phyloP scores from a whole-genome alignment of 306 rosid species.

The Castanea sativa region DNA sequence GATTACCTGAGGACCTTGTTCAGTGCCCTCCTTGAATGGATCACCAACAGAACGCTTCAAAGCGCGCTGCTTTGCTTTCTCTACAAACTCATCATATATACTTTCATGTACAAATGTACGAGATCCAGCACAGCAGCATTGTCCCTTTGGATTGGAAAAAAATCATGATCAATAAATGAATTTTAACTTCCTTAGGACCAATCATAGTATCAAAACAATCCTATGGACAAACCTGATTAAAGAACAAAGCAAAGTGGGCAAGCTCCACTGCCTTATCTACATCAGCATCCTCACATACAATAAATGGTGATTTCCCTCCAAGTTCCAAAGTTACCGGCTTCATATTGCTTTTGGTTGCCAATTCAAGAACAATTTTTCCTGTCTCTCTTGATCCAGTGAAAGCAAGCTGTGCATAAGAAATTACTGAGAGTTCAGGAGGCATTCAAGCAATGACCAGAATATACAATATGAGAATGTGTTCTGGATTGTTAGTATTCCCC shows the following conservation, averaged over 20 bases:
- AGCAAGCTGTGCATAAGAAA: conserved; percentile 65
- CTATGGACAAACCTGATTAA: conserved; percentile 60
- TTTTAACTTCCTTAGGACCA: neutral
- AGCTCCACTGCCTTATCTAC: conserved; percentile 78
- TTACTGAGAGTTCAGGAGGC: neutral
- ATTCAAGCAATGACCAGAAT: neutral
- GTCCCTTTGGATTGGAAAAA: conserved; percentile 59
- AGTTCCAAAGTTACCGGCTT: conserved; percentile 89
- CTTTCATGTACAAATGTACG: conserved; percentile 87
- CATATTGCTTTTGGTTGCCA: conserved; percentile 85
- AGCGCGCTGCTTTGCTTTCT: conserved; percentile 82
- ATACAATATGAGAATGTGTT: neutral
- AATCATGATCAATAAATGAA: conserved; percentile 13
- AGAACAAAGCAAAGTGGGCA: conserved; percentile 88
- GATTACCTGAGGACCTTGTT: conserved; percentile 97
- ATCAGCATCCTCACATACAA: conserved; percentile 91
- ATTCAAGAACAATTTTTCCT: conserved; percentile 67
- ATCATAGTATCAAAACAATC: neutral
- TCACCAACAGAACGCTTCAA: conserved; percentile 78
- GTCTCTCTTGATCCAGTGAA: conserved; percentile 90
- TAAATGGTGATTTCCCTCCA: conserved; percentile 94
- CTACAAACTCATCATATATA: conserved; percentile 72
- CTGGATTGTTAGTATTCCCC: neutral
- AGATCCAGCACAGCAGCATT: conserved; percentile 96
- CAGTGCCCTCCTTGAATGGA: conserved; percentile 76